phyloP scores from a whole-genome alignment of 2,329 filamentous ascomycete genomes.

The Fusarium denticulatum region DNA sequence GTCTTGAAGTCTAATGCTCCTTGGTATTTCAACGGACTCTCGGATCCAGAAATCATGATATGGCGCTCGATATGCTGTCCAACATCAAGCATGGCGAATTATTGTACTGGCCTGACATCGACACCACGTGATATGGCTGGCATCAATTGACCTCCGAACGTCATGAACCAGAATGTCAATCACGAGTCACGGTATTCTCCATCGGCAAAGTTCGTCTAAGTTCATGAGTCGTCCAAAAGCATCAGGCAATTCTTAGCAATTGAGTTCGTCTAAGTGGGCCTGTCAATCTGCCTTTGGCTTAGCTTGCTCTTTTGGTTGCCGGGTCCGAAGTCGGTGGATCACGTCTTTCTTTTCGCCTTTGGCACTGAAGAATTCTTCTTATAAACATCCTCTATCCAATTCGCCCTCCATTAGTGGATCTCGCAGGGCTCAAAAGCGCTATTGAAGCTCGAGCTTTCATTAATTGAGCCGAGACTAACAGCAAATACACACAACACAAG shows the following conservation, averaged over 20 bases:
- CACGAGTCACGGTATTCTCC: neutral
- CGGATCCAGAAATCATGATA: too few relatives aligned
- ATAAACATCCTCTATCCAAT: slow-evolving; percentile 4
- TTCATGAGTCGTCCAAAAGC: neutral
- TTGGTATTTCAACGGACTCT: neutral
- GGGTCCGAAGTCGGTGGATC: slow-evolving; percentile 27
- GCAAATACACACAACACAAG: neutral
- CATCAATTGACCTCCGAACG: neutral
- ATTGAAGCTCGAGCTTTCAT: neutral
- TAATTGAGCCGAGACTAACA: neutral
- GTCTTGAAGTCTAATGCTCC: neutral
- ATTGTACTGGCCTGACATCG: neutral
- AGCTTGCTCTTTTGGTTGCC: neutral
- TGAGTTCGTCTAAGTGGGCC: neutral
- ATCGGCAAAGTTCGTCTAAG: neutral
- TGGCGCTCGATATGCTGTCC: neutral
- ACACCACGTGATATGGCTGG: neutral
- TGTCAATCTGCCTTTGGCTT: neutral
- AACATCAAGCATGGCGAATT: neutral
- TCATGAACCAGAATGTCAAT: too few relatives aligned
- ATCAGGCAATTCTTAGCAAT: neutral
- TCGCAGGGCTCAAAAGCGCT: neutral
- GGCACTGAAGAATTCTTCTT: slow-evolving; percentile 21
- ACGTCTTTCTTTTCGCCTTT: neutral
- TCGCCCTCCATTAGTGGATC: slow-evolving; percentile 17